Evolutionary conservation across 352 stramenopile genomes (phyloP).

Genomic region (Phytophthora pluvialis): DNA sequence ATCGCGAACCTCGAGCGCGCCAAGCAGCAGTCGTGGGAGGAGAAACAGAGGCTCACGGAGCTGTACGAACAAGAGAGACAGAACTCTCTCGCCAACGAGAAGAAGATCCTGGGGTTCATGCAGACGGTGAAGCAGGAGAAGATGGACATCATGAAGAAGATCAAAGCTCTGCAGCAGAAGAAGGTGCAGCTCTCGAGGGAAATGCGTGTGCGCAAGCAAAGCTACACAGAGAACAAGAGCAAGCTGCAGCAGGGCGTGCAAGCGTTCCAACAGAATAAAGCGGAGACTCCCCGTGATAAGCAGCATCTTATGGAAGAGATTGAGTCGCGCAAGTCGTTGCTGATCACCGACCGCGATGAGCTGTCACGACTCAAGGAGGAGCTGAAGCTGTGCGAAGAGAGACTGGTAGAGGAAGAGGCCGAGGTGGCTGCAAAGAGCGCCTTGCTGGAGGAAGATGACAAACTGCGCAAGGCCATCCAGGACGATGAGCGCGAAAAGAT

Average conservation of each 20-base stretch:
- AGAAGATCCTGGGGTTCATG: slow-evolving; percentile 89
- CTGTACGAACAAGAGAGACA: slow-evolving; percentile 89
- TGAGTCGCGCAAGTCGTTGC: slow-evolving; percentile 57
- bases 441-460: slow-evolving; percentile 82
- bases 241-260: slow-evolving; percentile 80
- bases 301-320: slow-evolving; percentile 69
- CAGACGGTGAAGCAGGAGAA: slow-evolving; percentile 92
- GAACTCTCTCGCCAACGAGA: slow-evolving; percentile 85
- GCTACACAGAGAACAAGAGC: slow-evolving; percentile 74
- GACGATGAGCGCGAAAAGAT: slow-evolving; percentile 87
- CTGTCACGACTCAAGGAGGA: slow-evolving; percentile 65
- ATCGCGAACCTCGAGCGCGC: slow-evolving; percentile 87
- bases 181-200: slow-evolving; percentile 81
- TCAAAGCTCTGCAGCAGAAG: slow-evolving; percentile 85
- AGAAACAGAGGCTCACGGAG: slow-evolving; percentile 86
- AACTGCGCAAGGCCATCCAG: slow-evolving; percentile 76
- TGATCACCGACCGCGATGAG: slow-evolving; percentile 71
- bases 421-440: slow-evolving; percentile 75
- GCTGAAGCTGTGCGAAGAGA: slow-evolving; percentile 64
- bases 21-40: slow-evolving; percentile 92
- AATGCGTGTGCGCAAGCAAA: slow-evolving; percentile 75
- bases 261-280: slow-evolving; percentile 67
- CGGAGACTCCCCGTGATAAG: slow-evolving; percentile 53
- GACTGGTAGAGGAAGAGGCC: slow-evolving; percentile 75
- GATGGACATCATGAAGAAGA: slow-evolving; percentile 90